These are phyloP conservation scores for Fraxinus velutina DNA, from an alignment of 305 asterid species.

Conservation along the genomic window DNA sequence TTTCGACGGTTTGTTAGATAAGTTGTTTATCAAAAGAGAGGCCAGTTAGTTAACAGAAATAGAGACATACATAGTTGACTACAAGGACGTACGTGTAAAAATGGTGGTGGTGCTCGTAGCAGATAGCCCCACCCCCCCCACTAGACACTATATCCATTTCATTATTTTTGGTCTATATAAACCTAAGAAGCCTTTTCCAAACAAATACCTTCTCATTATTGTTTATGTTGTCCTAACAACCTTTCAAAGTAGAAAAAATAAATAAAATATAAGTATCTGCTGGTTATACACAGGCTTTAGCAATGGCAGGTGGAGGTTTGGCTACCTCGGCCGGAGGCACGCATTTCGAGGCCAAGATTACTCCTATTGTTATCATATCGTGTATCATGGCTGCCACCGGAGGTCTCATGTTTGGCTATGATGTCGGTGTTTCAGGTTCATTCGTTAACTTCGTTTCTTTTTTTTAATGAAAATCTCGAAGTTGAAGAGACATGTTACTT, in stretches of 20 bases:
- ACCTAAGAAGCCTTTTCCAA: neutral
- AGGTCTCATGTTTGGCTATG: constrained; percentile 94
- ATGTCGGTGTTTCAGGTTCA: constrained; percentile 78
- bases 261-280: neutral
- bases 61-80: neutral
- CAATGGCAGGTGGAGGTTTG: constrained; percentile 80
- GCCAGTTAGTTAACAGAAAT: neutral
- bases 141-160: neutral
- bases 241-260: neutral
- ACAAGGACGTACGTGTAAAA: neutral
- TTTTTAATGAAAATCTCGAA: no score
- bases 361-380: constrained; percentile 78
- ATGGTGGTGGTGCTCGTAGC: neutral
- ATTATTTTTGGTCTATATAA: neutral
- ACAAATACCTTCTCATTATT: neutral
- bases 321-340: constrained; percentile 54
- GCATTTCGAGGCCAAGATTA: constrained; percentile 78
- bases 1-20: neutral
- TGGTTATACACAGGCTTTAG: neutral
- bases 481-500: no score
- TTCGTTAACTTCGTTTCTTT: neutral
- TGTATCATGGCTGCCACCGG: constrained; percentile 94
- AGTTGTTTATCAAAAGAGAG: neutral
- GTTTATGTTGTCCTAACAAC: neutral
- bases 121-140: neutral